Base-by-base conservation (phyloP, 495 filamentous ascomycete species). In the Evernia prunastri region DNA sequence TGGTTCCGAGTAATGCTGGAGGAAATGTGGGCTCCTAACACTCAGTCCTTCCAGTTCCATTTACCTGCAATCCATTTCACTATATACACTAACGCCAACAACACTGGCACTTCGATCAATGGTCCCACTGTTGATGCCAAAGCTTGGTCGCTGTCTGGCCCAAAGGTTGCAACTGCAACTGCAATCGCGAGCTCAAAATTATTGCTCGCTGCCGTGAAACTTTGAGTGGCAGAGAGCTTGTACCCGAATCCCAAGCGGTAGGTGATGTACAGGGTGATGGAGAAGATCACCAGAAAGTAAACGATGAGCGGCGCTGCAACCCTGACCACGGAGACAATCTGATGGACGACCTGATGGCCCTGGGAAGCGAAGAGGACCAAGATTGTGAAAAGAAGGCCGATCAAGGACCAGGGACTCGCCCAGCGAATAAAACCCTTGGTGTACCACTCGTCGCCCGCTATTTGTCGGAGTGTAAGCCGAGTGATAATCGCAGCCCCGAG, bases 141-240 rank as follows among this genome's bases (percentile, higher is more conserved):
- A n/a, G n/a, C n/a, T n/a, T n/a, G n/a, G n/a, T n/a, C n/a, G n/a
- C n/a, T n/a, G n/a, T n/a, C n/a, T n/a, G n/a, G n/a, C n/a, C n/a
- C n/a, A n/a, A n/a, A n/a, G n/a, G n/a, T n/a, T n/a, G n/a, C n/a
- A n/a, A n/a, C n/a, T 3, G 90, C 92, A 3, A 97, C 92, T 2
- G 92, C 92, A 75, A 97, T 96, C 0, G 92, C 92, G 23, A 96
- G 75, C 77, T 96, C 92, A 69, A 97, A 96, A 69, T 96, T 97
- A 67, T 97, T 97, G 72, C 91, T 96, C 5, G 92, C 92, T 8
- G 92, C 92, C 1, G 92, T 96, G 68, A 96, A 94, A 69, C 89
- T 90, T 76, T 97, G 92, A 13, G 92, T 96, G 13, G 82, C 81
- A 2, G 83, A 81, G n/a, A n/a, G n/a, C n/a, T n/a, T n/a, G n/a